Evolutionary conservation across 2,329 filamentous ascomycete genomes (phyloP).

Genomic region (Monilinia laxa): DNA sequence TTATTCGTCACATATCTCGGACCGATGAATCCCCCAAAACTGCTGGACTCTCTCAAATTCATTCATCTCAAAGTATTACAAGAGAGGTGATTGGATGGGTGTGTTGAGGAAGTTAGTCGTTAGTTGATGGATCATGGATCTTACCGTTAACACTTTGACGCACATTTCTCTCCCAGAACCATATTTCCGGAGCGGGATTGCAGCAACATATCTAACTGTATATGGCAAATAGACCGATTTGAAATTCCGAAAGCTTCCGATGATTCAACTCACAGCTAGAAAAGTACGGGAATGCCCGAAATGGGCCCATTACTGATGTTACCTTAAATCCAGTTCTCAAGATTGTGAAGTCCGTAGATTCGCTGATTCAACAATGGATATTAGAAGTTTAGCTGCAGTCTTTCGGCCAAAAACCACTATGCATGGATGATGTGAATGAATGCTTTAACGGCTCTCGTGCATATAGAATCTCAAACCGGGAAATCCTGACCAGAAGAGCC

Average conservation of each 20-base stretch:
- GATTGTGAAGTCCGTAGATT: background rate
- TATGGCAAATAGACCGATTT: constrained; percentile 2
- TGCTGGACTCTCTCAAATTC: background rate
- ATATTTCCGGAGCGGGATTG: constrained; percentile 19
- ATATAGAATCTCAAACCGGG: background rate
- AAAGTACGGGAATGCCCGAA: constrained; percentile 6
- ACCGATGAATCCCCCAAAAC: constrained; percentile 13
- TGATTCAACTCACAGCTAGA: background rate
- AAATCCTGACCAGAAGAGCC: constrained; percentile 21
- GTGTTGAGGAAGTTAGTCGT: background rate
- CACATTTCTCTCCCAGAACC: constrained; percentile 5
- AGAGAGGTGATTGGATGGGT: constrained; percentile 13
- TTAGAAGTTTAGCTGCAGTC: background rate
- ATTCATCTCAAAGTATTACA: constrained; percentile 14
- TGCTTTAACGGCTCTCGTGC: constrained; percentile 13
- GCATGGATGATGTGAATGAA: constrained; percentile 4
- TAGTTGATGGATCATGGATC: constrained; percentile 16
- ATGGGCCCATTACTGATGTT: constrained; percentile 16
- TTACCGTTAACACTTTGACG: constrained; percentile 14
- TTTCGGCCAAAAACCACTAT: background rate
- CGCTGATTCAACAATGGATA: background rate
- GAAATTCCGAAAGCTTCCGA: constrained; percentile 20
- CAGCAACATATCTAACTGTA: constrained; percentile 11
- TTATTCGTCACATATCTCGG: constrained; percentile 21
- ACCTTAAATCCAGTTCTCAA: constrained; percentile 10